Evolutionary conservation across 306 rosid genomes (phyloP).

Genomic region (Lathyrus tuberosus): DNA sequence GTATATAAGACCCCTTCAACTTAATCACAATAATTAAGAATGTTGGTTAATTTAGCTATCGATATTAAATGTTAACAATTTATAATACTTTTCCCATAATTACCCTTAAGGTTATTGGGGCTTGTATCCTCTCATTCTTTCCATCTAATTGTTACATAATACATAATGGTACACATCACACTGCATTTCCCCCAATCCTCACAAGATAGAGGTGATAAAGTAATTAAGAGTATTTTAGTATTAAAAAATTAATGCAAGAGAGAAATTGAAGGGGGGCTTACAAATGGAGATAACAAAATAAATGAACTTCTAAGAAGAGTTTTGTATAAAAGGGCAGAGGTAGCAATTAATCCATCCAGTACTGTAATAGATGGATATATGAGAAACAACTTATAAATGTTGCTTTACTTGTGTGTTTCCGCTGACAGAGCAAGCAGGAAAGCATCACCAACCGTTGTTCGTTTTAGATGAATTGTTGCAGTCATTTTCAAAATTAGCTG

Average conservation of each 20-base stretch:
- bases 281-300: neutral
- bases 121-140: neutral
- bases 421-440: neutral
- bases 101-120: neutral
- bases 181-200: neutral
- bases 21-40: neutral
- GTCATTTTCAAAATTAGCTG: too few relatives aligned
- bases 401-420: neutral
- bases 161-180: too few relatives aligned
- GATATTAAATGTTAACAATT: neutral
- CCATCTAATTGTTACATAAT: neutral
- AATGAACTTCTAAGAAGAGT: neutral
- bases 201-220: neutral
- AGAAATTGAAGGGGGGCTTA: neutral
- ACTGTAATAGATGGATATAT: slow-evolving; percentile 3
- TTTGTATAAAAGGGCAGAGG: neutral
- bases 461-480: too few relatives aligned
- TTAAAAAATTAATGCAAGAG: neutral
- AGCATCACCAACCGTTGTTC: neutral
- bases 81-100: neutral
- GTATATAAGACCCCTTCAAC: neutral
- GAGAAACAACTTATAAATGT: neutral
- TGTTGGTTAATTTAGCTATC: neutral
- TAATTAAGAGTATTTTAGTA: neutral
- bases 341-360: neutral